Conservation (phyloP, 345 rosid species). For the sweet orange (Citrus sinensis) region DNA sequence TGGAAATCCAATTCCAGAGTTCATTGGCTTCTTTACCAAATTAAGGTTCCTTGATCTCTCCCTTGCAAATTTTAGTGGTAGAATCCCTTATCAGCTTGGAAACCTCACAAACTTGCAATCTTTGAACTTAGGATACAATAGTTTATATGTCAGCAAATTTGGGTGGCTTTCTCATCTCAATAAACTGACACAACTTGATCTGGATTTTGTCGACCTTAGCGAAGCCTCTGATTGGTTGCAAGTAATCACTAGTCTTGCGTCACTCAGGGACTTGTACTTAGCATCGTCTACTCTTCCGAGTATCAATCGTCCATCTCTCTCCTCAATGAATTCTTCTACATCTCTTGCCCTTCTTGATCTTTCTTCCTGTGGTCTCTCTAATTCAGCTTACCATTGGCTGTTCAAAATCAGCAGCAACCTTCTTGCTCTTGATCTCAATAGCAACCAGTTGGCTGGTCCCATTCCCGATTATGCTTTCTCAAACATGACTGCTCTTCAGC, state of each 20-base stretch:
- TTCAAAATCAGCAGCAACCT: constrained; percentile 10
- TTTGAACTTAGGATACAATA: constrained; percentile 31
- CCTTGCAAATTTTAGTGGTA: constrained; percentile 28
- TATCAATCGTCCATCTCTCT: background rate
- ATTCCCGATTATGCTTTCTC: constrained; percentile 10
- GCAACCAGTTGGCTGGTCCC: constrained; percentile 9
- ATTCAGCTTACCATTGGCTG: constrained; percentile 14
- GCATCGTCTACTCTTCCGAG: background rate
- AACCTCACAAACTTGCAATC: constrained; percentile 37
- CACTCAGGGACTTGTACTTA: background rate
- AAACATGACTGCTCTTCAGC: constrained; percentile 6
- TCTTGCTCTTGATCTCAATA: background rate
- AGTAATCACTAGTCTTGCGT: background rate
- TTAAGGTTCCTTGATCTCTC: constrained; percentile 43
- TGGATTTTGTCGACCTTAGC: background rate
- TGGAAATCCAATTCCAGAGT: constrained; percentile 30
- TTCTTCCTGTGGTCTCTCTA: background rate
- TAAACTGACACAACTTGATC: constrained; percentile 3
- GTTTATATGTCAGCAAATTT: constrained; percentile 7
- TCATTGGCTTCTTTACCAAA: constrained; percentile 23
- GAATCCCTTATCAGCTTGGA: constrained; percentile 29
- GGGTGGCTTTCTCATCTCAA: constrained; percentile 30
- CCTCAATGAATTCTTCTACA: background rate
- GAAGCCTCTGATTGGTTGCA: constrained; percentile 6
- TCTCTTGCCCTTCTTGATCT: constrained; percentile 8